Base-by-base conservation (phyloP, 768 basidiomycete genomes). In the Guyanaporus albipodus region DNA sequence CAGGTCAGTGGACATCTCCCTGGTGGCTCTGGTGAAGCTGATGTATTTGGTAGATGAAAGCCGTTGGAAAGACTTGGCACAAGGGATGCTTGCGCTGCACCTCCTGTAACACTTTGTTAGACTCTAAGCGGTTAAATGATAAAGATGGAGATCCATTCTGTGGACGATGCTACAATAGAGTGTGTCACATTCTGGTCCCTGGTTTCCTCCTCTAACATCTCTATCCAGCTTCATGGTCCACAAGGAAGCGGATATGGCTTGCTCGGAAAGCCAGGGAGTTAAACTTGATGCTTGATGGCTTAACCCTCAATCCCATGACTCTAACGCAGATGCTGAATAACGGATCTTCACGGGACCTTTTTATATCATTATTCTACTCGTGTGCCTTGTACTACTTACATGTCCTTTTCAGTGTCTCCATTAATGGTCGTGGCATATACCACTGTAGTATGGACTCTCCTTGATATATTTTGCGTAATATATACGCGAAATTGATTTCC, bases 51-150 rank as follows among this genome's bases (percentile, higher is more conserved):
- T 52, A 88, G 87, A 80, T 87, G 48, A 88, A 87, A 64, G 88
- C 88, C 1, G 75, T 87, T 12, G 85, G 85, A 8, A 85, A 87
- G 71, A 86, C 83, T 14, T 91, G 73, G 66, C 89, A 91, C 54
- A 88, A 87, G 58, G 70, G 67, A 14, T 91, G 89, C 57, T 64
- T 91, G 54, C 72, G 88, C n/a, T 91, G 88, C 60, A 73, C 75
- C 8, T 83, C 83, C 54, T 91, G 88, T 57, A 75, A 71, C 44
- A 79, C 81, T 0, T 58, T 70, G 7, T 68, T 91, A n/a, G 87
- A 90, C 57, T 85, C 87, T 26, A 82, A 71, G 37, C 76, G 80
- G 18, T 63, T 91, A 45, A 77, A 85, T 22, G 88, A 91, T 62
- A 85, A 85, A 58, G 86, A 87, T 36, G 88, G 83, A 1, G 73